Conservation (phyloP, 352 stramenopile genomes). For the Phytophthora sansomeana region DNA sequence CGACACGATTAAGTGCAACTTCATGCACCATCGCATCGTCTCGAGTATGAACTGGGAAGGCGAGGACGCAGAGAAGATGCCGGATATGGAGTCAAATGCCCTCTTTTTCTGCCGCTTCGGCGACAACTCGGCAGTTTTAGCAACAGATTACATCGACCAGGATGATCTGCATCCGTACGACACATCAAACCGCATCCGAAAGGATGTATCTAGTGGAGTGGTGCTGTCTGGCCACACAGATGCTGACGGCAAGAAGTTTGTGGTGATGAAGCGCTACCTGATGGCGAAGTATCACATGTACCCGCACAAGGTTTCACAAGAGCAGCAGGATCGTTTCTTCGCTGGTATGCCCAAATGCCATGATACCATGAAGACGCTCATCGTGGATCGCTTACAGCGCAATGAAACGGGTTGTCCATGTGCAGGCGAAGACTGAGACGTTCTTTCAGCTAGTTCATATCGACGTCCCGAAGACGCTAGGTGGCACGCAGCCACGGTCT, state of each 20-base stretch:
- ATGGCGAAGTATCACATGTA: conserved; percentile 88
- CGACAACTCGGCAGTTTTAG: conserved; percentile 69
- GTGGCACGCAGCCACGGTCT: conserved; percentile 2
- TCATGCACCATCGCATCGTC: conserved; percentile 83
- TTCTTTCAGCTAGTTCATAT: neutral
- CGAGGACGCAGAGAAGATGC: conserved; percentile 51
- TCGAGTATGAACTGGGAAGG: conserved; percentile 76
- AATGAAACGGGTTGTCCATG: conserved; percentile 36
- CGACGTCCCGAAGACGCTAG: conserved; percentile 11
- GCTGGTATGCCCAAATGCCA: conserved; percentile 65
- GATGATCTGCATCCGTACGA: conserved; percentile 83
- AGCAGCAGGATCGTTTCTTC: conserved; percentile 69
- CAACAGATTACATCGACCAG: conserved; percentile 81
- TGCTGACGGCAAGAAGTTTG: conserved; percentile 65
- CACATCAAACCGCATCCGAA: conserved; percentile 74
- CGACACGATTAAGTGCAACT: conserved; percentile 82
- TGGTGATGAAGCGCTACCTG: conserved; percentile 84
- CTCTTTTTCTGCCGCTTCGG: conserved; percentile 73
- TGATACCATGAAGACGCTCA: conserved; percentile 71
- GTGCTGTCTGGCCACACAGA: conserved; percentile 72
- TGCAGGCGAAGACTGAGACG: conserved; percentile 32
- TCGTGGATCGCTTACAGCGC: conserved; percentile 55
- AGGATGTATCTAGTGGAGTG: conserved; percentile 77
- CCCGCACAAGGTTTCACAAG: conserved; percentile 71
- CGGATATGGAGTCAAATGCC: conserved; percentile 77